Conservation (phyloP, 345 rosid species). For the Orychophragmus violaceus region DNA sequence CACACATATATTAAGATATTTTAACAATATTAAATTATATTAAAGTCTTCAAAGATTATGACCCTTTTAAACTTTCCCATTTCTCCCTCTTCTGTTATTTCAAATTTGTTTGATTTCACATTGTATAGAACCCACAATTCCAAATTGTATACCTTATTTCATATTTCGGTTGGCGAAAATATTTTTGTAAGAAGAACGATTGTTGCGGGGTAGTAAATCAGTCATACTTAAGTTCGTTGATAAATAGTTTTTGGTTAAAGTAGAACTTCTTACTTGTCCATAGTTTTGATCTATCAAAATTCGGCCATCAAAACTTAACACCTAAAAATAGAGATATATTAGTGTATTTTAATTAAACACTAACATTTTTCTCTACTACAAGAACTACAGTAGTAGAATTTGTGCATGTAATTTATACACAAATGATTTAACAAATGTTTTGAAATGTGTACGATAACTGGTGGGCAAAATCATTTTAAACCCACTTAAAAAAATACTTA, state of each 20-base stretch:
- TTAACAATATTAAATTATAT: not conserved
- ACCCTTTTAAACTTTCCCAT: slow-evolving; percentile 11
- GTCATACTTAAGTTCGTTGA: not conserved
- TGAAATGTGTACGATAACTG: not conserved
- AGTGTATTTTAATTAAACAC: not conserved
- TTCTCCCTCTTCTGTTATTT: not conserved
- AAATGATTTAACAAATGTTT: not conserved
- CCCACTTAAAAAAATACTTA: not conserved
- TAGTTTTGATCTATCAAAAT: too few relatives aligned
- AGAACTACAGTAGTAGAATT: not conserved
- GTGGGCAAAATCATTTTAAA: not conserved
- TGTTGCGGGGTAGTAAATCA: not conserved
- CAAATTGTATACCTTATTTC: not conserved
- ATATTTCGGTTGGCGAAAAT: not conserved
- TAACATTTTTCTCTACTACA: not conserved
- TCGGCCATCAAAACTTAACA: too few relatives aligned
- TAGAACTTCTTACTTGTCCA: not conserved
- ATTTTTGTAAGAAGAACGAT: not conserved
- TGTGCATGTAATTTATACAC: not conserved
- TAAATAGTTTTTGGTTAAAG: not conserved
- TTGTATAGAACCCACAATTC: not conserved
- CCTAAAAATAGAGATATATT: not conserved
- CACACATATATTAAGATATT: not conserved
- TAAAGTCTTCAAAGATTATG: slow-evolving; percentile 8
- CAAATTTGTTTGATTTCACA: slow-evolving; percentile 4